Evolutionary conservation across 75 land plant species (phyloP).

Genomic region (Picea sitchensis): DNA sequence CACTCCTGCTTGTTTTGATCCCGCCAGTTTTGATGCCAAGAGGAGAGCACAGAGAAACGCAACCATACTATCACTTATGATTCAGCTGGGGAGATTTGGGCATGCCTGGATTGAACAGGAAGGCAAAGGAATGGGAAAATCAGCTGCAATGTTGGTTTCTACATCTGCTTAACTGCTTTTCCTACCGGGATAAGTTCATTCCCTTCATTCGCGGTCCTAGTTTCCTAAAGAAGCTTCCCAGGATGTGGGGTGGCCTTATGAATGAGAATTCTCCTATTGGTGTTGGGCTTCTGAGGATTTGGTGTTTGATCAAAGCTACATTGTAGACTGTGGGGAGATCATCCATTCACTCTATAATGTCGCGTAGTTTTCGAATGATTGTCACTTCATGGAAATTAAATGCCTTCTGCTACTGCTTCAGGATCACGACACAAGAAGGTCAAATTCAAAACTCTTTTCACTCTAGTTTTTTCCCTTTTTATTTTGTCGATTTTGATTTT

Average conservation of each 20-base stretch:
- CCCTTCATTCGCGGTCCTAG: conserved; percentile 28
- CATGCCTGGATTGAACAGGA: conserved; percentile 15
- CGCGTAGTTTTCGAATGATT: conserved; percentile 66
- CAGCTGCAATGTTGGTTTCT: conserved; percentile 80
- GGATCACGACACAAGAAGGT: conserved; percentile 43
- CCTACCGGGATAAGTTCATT: conserved; percentile 34
- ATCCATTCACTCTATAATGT: conserved; percentile 44
- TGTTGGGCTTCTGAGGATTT: conserved; percentile 53
- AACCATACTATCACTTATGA: no score
- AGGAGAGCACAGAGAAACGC: no score
- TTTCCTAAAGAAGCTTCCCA: conserved; percentile 44
- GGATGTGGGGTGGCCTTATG: conserved; percentile 74
- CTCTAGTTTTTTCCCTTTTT: neutral
- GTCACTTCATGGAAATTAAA: conserved; percentile 82
- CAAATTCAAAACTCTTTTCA: neutral
- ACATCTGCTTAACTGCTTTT: conserved; percentile 64
- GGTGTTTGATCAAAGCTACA: conserved; percentile 39
- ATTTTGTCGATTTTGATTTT: no score
- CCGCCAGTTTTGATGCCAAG: no score
- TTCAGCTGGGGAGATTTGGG: no score
- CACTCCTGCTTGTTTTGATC: no score
- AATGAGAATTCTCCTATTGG: conserved; percentile 62
- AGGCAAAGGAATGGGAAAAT: conserved; percentile 84
- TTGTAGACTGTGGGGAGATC: conserved; percentile 19
- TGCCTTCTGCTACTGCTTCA: conserved; percentile 59